phyloP scores from a whole-genome alignment of 2,329 filamentous ascomycete genomes.

The Trichoderma koningiopsis region DNA sequence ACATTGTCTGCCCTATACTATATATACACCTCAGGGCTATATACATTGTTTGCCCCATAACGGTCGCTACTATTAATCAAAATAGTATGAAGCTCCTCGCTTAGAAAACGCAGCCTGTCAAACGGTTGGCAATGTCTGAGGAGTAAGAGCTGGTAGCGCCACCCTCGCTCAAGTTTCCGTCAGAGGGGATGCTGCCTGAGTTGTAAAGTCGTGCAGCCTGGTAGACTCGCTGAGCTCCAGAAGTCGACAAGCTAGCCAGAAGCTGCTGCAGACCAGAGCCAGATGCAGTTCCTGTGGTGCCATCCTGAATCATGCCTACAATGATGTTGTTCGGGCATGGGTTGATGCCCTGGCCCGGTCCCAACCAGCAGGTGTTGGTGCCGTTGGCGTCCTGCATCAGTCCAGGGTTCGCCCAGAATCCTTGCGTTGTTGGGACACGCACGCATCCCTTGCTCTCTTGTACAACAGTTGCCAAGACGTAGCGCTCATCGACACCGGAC shows the following conservation, averaged over 20 bases:
- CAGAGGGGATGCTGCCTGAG: constrained; percentile 29
- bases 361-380: constrained; percentile 37
- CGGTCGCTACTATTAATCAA: background rate
- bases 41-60: background rate
- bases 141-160: constrained; percentile 28
- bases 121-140: constrained; percentile 30
- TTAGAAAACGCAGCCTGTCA: constrained; percentile 27
- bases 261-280: constrained; percentile 43
- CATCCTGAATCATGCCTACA: constrained; percentile 43
- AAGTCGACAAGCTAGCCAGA: background rate
- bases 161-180: constrained; percentile 27
- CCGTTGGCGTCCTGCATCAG: constrained; percentile 45
- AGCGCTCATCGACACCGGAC: constrained; percentile 41
- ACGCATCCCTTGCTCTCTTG: constrained; percentile 50
- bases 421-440: constrained; percentile 44
- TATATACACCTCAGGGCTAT: background rate
- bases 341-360: constrained; percentile 33
- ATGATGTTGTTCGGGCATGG: constrained; percentile 35
- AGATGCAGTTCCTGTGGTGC: constrained; percentile 43
- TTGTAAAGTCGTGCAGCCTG: constrained; percentile 30
- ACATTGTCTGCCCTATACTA: background rate
- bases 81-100: background rate
- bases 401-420: constrained; percentile 46
- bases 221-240: constrained; percentile 23
- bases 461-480: constrained; percentile 48